Evolutionary conservation across 2,329 filamentous ascomycete genomes (phyloP).

Genomic region (Ceratocystis papillata): DNA sequence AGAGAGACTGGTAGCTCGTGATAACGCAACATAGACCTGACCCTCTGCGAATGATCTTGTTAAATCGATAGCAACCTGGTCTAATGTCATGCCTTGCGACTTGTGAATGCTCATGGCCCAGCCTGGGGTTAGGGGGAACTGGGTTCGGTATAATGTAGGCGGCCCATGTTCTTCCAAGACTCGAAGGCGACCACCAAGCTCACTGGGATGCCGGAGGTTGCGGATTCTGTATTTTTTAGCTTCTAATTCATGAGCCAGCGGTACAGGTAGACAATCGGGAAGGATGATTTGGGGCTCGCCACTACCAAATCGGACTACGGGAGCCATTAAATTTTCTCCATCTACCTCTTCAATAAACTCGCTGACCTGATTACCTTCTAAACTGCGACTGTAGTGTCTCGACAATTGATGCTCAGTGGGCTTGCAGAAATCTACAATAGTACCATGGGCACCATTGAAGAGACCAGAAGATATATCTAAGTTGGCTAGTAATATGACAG

Average conservation of each 20-base stretch:
- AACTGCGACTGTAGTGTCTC: too few relatives aligned
- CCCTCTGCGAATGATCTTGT: not conserved
- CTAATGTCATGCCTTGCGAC: not conserved
- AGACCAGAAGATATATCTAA: not conserved
- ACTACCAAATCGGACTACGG: not conserved
- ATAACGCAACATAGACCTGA: not conserved
- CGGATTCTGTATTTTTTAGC: not conserved
- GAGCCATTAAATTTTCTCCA: not conserved
- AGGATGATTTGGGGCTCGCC: not conserved
- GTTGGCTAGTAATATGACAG: not conserved
- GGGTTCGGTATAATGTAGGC: not conserved
- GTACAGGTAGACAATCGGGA: not conserved
- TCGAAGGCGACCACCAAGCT: too few relatives aligned
- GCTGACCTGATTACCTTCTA: not conserved
- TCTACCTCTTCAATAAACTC: not conserved
- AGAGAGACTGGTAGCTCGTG: not conserved
- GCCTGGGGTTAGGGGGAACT: not conserved
- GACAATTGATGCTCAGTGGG: too few relatives aligned
- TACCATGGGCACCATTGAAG: conserved; percentile 3
- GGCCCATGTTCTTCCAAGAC: not conserved
- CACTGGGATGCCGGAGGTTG: too few relatives aligned
- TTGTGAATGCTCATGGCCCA: conserved; percentile 9
- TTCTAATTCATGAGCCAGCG: not conserved
- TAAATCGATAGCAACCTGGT: not conserved
- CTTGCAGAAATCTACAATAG: not conserved